Conservation (phyloP, 192 early-diverging fungal species). For the Linnemannia schmuckeri region DNA sequence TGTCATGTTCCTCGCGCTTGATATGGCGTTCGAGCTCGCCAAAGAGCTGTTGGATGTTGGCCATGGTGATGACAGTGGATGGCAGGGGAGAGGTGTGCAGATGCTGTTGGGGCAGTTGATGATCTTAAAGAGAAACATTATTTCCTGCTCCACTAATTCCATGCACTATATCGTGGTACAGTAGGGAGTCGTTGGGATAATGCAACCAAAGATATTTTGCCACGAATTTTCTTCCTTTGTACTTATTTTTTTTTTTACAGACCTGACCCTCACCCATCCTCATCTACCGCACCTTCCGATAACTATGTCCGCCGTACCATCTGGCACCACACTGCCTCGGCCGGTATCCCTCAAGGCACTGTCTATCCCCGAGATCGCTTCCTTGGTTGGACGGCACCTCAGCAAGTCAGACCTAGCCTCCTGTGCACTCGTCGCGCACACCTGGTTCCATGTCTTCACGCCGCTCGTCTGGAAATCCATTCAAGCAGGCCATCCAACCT, state of each 20-base stretch:
- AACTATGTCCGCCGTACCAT: not conserved
- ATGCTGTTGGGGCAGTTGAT: not conserved
- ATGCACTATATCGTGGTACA: no score
- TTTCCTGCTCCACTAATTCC: not conserved
- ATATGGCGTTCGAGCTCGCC: slow-evolving; percentile 64
- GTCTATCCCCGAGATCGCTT: slow-evolving; percentile 26
- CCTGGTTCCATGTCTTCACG: slow-evolving; percentile 13
- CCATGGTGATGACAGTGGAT: slow-evolving; percentile 5
- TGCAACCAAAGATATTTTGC: not conserved
- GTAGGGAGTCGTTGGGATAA: no score
- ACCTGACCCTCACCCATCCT: not conserved
- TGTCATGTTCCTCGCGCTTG: slow-evolving; percentile 67
- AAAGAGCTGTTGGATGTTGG: slow-evolving; percentile 62
- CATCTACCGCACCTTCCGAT: not conserved
- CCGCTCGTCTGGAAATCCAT: slow-evolving; percentile 30
- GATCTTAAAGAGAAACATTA: not conserved
- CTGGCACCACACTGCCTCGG: not conserved
- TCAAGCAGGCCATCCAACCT: not conserved
- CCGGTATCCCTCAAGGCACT: not conserved
- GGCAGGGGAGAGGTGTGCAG: not conserved
- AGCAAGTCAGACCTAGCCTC: slow-evolving; percentile 18
- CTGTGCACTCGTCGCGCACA: slow-evolving; percentile 21
- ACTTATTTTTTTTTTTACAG: not conserved
- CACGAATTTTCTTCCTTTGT: not conserved
- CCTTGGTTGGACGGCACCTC: slow-evolving; percentile 15